phyloP scores from a whole-genome alignment of 78 protist species.

The Mastigamoeba balamuthi region DNA sequence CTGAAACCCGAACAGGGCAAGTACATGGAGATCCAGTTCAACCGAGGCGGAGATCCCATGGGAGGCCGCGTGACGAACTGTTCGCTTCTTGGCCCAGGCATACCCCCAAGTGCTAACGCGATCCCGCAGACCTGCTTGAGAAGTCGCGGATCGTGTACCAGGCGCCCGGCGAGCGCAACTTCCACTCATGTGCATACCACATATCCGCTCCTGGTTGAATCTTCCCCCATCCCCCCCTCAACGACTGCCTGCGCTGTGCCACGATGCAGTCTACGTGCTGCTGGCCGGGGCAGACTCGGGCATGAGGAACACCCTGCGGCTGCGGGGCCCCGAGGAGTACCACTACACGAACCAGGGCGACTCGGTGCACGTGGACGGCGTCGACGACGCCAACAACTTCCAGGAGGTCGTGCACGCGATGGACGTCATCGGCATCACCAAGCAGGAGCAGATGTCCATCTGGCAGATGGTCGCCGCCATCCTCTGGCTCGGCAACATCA shows the following conservation, averaged over 20 bases:
- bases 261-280: too few species aligned
- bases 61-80: conserved; percentile 61
- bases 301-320: conserved; percentile 6
- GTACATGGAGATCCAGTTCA: conserved; percentile 67
- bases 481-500: conserved; percentile 71
- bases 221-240: not conserved
- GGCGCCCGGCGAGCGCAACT: conserved; percentile 72
- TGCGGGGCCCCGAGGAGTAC: conserved; percentile 47
- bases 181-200: conserved; percentile 73
- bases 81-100: too few species aligned
- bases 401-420: conserved; percentile 50
- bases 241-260: not conserved
- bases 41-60: conserved; percentile 52
- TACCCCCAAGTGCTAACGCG: too few species aligned
- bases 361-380: conserved; percentile 57
- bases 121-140: conserved; percentile 43
- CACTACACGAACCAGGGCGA: conserved; percentile 27
- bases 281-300: not conserved
- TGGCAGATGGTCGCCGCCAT: conserved; percentile 68
- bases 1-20: conserved; percentile 14
- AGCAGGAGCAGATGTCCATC: conserved; percentile 37
- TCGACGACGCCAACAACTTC: conserved; percentile 71
- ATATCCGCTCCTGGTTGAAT: not conserved
- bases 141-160: conserved; percentile 80
- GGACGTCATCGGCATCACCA: conserved; percentile 59